Conservation (phyloP, 2,329 filamentous ascomycete genomes). For the Coniochaeta prunicola region DNA sequence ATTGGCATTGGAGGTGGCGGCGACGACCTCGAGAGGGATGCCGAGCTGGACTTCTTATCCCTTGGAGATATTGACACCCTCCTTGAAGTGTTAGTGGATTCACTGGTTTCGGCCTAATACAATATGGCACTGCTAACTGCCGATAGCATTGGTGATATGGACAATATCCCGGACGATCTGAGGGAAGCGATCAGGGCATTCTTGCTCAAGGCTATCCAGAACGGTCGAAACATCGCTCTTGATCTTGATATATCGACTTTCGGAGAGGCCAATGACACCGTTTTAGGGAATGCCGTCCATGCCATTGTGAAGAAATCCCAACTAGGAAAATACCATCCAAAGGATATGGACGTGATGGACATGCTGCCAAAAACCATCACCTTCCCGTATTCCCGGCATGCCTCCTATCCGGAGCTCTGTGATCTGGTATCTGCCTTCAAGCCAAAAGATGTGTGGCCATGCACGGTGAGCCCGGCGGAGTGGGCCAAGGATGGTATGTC, state of each 20-base stretch:
- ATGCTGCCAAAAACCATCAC: constrained; percentile 34
- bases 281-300: constrained; percentile 15
- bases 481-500: constrained; percentile 51
- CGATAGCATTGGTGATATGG: constrained; percentile 13
- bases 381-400: constrained; percentile 87
- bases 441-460: constrained; percentile 75
- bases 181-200: constrained; percentile 16
- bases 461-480: constrained; percentile 56
- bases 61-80: constrained; percentile 13
- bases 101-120: neutral
- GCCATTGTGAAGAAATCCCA: constrained; percentile 16
- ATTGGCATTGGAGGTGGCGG: constrained; percentile 72
- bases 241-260: constrained; percentile 21
- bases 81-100: constrained; percentile 22
- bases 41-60: constrained; percentile 56
- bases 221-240: constrained; percentile 25
- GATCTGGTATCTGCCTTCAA: constrained; percentile 59
- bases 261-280: constrained; percentile 19
- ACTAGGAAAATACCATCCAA: constrained; percentile 5
- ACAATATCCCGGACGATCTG: constrained; percentile 11
- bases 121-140: neutral
- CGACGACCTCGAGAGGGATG: constrained; percentile 62
- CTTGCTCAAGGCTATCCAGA: constrained; percentile 9
- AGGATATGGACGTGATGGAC: neutral
- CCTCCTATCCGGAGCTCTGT: constrained; percentile 75